Evolutionary conservation across 805 yeast genomes (phyloP).

Genomic region (Zygotorulaspora sp.): DNA sequence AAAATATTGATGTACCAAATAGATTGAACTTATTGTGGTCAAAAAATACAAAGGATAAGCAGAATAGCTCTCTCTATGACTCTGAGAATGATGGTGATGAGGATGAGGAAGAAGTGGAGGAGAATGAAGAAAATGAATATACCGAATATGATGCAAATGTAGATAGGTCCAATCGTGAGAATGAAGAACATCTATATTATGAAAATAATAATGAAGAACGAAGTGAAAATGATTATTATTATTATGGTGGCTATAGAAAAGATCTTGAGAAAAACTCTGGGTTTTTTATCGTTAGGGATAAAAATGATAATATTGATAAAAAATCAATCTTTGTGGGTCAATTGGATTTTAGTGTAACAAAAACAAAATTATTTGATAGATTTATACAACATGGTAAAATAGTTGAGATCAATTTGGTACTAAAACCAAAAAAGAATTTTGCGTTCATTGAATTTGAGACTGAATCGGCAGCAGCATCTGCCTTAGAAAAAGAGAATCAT

Average conservation of each 20-base stretch:
- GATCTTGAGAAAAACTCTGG: neutral
- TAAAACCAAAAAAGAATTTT: conserved; percentile 50
- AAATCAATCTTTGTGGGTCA: conserved; percentile 78
- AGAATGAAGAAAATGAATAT: conserved; percentile 6
- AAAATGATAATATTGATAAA: conserved; percentile 51
- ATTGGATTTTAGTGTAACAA: conserved; percentile 50
- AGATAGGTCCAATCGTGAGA: conserved; percentile 3
- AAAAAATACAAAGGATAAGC: conserved; percentile 7
- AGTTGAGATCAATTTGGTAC: conserved; percentile 49
- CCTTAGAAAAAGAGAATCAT: conserved; percentile 82
- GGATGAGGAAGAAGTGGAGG: conserved; percentile 6
- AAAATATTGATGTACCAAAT: conserved; percentile 59
- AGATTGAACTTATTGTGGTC: conserved; percentile 28
- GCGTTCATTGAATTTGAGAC: conserved; percentile 66
- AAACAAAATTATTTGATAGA: conserved; percentile 51
- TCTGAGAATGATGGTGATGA: conserved; percentile 7
- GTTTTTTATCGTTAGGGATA: neutral
- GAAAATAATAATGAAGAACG: neutral
- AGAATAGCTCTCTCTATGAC: conserved; percentile 16
- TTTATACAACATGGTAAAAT: conserved; percentile 68
- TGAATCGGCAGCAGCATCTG: conserved; percentile 76
- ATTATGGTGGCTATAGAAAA: neutral
- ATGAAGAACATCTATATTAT: too few relatives aligned
- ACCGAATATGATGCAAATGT: conserved; percentile 5
- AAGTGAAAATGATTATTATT: neutral